Percentiles rank a stretch among this genome's conserved stretches.
Conservation (phyloP, 2,329 filamentous ascomycete species). For the Aspergillus sp. region DNA sequence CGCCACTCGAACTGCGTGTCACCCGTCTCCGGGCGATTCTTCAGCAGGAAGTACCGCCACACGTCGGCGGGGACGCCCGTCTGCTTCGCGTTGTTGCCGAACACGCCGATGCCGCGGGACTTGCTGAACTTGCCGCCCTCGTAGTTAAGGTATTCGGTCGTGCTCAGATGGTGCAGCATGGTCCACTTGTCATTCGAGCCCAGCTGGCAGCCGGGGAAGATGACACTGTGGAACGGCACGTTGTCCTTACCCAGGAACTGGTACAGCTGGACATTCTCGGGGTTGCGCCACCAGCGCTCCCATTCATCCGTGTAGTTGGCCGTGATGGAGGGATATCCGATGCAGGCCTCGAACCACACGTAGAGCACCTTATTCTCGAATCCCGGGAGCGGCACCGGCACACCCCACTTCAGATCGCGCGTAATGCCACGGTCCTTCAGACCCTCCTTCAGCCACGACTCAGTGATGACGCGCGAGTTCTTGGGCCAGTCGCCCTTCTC, state of each 20-base stretch:
- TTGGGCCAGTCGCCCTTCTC: slow-evolving; percentile 59
- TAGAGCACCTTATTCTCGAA: slow-evolving; percentile 82
- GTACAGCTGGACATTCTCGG: slow-evolving; percentile 81
- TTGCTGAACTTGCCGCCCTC: slow-evolving; percentile 92
- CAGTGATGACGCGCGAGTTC: slow-evolving; percentile 44
- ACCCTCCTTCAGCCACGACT: slow-evolving; percentile 63
- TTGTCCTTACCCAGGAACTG: slow-evolving; percentile 97
- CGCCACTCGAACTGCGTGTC: slow-evolving; percentile 91
- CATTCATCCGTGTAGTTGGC: slow-evolving; percentile 83
- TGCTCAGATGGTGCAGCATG: slow-evolving; percentile 81
- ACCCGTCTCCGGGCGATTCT: slow-evolving; percentile 77
- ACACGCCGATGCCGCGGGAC: slow-evolving; percentile 83
- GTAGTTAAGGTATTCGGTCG: slow-evolving; percentile 87
- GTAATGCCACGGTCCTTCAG: slow-evolving; percentile 86
- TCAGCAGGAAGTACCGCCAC: slow-evolving; percentile 90
- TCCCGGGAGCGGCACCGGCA: slow-evolving; percentile 56
- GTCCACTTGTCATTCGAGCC: slow-evolving; percentile 86
- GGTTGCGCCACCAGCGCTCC: slow-evolving; percentile 93
- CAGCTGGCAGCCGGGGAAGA: slow-evolving; percentile 84
- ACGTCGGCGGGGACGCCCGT: slow-evolving; percentile 81
- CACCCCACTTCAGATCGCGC: slow-evolving; percentile 88
- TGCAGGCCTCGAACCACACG: slow-evolving; percentile 89
- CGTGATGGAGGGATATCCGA: slow-evolving; percentile 94
- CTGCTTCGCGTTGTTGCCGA: slow-evolving; percentile 83
- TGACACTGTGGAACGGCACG: slow-evolving; percentile 82